Evolutionary conservation across 768 basidiomycete species (phyloP), one percentile per base, ranked within the genome.

Genomic region (Coprinellus aureogranulatus): DNA sequence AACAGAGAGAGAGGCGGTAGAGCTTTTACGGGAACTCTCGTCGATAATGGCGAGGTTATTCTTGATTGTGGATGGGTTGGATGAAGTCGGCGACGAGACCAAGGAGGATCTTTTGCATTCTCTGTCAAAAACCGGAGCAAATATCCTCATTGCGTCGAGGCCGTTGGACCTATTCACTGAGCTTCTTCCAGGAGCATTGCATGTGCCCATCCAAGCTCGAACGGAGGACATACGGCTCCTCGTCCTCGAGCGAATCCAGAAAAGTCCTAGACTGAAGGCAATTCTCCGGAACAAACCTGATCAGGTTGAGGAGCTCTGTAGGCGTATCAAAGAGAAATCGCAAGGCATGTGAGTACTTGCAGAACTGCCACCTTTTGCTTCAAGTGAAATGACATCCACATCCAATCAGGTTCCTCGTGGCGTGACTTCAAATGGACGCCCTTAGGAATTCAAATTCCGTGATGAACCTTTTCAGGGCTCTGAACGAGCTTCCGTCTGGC

Each of bases 321-420:
- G 4, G 9, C 20, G 14, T 6, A 34, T 55, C 12, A 11, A n/a
- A 28, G 44, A 18, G 27, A 55, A 20, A 44, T 44, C 41, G 6
- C 8, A 22, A 9, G 54, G 54, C 30, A 55, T 55, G 54, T 55
- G 23, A 55, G 42, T n/a, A 18, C 42, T 41, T 46, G 5, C n/a
- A 44, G 34, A 12, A 22, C n/a, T n/a, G n/a, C n/a, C n/a, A n/a
- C n/a, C n/a, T n/a, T n/a, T n/a, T 16, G 23, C 20, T 42, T 8
- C 8, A n/a, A 4, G 20, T 5, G 4, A 26, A 40, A 11, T 4
- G n/a, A 22, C 9, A 20, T 49, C 16, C 27, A 9, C 3, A 10
- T 28, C 25, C 10, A 20, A n/a, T n/a, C 28, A 57, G 55, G 55
- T 57, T 57, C 26, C 55, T 57, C 8, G 46, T 48, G 4, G 55